Conservation (phyloP, 192 early-diverging fungal genomes). For the Geosiphon pyriformis region DNA sequence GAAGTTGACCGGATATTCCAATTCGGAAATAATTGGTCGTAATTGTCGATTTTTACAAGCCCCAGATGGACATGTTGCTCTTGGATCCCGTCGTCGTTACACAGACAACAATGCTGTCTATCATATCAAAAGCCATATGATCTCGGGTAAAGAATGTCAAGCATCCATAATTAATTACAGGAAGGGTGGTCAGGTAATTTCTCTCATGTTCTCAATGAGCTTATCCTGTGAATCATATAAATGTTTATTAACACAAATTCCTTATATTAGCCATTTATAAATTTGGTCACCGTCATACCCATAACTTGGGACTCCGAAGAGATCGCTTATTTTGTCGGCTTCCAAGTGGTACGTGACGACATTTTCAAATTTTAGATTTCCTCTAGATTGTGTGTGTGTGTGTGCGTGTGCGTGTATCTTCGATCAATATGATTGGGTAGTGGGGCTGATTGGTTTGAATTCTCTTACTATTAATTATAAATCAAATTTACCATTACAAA, state of each 20-base stretch:
- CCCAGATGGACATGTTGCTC: slow-evolving; percentile 46
- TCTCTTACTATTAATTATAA: too few species aligned
- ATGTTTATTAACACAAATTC: slow-evolving; percentile 5
- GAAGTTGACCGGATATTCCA: slow-evolving; percentile 50
- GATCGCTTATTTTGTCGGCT: slow-evolving; percentile 58
- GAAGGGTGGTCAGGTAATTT: slow-evolving; percentile 53
- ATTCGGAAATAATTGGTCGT: slow-evolving; percentile 39
- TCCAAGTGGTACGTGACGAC: slow-evolving; percentile 41
- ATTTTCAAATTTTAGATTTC: background rate
- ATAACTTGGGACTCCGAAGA: slow-evolving; percentile 45
- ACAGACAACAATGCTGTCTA: slow-evolving; percentile 53
- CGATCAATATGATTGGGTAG: too few species aligned
- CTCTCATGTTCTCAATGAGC: background rate
- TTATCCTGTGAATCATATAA: background rate
- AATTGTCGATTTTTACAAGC: slow-evolving; percentile 51
- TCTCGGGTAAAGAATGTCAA: slow-evolving; percentile 54
- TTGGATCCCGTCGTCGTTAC: slow-evolving; percentile 44
- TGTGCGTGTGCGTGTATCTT: too few species aligned
- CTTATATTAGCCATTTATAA: slow-evolving; percentile 53
- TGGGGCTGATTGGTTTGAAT: too few species aligned
- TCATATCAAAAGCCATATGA: slow-evolving; percentile 46
- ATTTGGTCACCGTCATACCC: slow-evolving; percentile 61
- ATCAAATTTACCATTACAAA: too few species aligned
- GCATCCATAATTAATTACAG: slow-evolving; percentile 63
- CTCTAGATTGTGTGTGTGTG: background rate